phyloP scores from a whole-genome alignment of 1,284 basidiomycete genomes.

The Ganoderma lingzhi region DNA sequence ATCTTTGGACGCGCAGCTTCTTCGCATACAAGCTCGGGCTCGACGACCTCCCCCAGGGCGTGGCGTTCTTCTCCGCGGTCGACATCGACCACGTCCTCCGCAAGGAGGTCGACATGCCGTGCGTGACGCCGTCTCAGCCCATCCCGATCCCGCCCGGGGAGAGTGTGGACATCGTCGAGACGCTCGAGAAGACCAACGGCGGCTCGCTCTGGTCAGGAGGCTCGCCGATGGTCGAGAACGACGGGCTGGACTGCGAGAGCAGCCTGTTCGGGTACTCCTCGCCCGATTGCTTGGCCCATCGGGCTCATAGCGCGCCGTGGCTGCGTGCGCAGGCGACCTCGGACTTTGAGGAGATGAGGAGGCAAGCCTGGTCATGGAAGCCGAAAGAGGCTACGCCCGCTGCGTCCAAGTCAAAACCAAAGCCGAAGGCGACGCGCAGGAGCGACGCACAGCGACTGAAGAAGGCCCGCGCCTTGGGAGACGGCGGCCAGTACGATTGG shows the following conservation, averaged over 20 bases:
- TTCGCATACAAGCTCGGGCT: conserved; percentile 96
- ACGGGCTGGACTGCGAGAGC: conserved; percentile 29
- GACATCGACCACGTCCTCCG: conserved; percentile 93
- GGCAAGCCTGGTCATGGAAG: conserved; percentile 61
- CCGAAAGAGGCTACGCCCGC: conserved; percentile 38
- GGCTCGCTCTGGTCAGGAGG: conserved; percentile 71
- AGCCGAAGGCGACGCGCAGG: conserved; percentile 4
- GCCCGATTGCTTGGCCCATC: conserved; percentile 69
- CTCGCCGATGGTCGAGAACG: conserved; percentile 53
- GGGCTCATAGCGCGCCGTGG: conserved; percentile 68
- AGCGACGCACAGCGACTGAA: conserved; percentile 30
- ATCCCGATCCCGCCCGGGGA: conserved; percentile 86
- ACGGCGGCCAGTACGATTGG: conserved; percentile 38
- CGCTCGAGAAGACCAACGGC: conserved; percentile 72
- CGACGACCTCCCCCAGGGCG: conserved; percentile 93
- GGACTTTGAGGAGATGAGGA: conserved; percentile 73
- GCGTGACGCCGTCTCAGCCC: conserved; percentile 94
- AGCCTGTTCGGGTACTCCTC: conserved; percentile 55
- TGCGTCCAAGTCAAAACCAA: conserved; percentile 20
- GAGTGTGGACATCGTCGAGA: conserved; percentile 77
- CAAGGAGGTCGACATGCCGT: conserved; percentile 97
- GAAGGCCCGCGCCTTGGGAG: conserved; percentile 33
- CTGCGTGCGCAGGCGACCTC: conserved; percentile 77
- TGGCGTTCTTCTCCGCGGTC: conserved; percentile 97
- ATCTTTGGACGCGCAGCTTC: conserved; percentile 93